A percentile compares a stretch with the other conserved stretches of the same genome.
phyloP scores from a whole-genome alignment of 495 filamentous ascomycete species.

The Neurospora tetraspora region DNA sequence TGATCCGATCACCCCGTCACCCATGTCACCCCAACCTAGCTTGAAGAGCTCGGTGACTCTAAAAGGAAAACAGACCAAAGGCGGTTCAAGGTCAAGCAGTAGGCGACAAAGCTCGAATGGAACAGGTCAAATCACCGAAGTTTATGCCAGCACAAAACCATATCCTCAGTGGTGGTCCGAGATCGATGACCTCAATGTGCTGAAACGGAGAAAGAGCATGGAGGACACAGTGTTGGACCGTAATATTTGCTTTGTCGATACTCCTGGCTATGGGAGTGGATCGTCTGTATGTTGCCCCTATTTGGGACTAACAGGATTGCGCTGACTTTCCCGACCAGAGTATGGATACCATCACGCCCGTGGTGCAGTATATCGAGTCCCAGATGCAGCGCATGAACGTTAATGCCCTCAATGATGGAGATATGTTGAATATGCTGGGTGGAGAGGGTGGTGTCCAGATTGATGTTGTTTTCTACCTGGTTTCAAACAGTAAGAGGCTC shows the following conservation, averaged over 20 bases:
- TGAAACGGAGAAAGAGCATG: conserved; percentile 66
- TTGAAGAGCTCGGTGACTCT: conserved; percentile 11
- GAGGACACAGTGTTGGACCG: conserved; percentile 80
- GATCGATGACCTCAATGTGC: conserved; percentile 59
- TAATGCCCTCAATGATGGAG: conserved; percentile 53
- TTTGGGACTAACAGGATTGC: neutral
- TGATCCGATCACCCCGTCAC: conserved; percentile 55
- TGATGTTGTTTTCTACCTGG: conserved; percentile 77
- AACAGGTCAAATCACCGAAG: conserved; percentile 58
- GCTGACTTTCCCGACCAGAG: conserved; percentile 25
- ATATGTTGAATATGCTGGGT: conserved; percentile 70
- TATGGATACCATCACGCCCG: conserved; percentile 55
- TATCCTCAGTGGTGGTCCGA: conserved; percentile 97
- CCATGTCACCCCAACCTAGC: conserved; percentile 13
- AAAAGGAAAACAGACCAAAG: neutral
- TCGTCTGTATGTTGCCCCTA: conserved; percentile 41
- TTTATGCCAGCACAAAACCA: conserved; percentile 85
- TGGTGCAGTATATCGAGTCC: conserved; percentile 65
- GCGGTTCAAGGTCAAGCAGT: neutral
- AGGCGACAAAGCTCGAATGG: conserved; percentile 1
- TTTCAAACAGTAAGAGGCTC: conserved; percentile 32
- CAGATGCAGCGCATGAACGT: conserved; percentile 58
- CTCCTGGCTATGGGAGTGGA: conserved; percentile 57
- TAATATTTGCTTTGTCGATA: conserved; percentile 94
- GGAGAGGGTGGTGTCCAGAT: conserved; percentile 83